Base-by-base conservation (phyloP, 2,329 filamentous ascomycete species). In the Didymella segeticola region DNA sequence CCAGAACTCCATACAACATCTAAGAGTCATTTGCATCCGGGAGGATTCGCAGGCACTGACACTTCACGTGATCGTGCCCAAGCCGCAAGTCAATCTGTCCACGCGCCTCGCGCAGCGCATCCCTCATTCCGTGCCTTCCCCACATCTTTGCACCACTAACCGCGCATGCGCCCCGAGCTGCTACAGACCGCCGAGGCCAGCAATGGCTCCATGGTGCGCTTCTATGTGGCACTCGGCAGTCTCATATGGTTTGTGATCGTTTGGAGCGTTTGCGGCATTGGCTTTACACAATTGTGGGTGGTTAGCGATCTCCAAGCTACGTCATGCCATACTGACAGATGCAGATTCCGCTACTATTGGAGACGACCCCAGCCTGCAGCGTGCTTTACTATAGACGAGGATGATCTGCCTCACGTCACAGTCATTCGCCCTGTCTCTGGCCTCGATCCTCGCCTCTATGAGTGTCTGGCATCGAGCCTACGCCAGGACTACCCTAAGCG, bases 341-440 rank as follows among this genome's bases (percentile, higher is more conserved):
- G 33, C 60, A 86, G 84, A 78, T 82, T 82, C 69, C 78, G 79
- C 48, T 77, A 84, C 64, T 86, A 82, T 65, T 80, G 79, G 20
- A 72, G 64, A 47, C 73, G 69, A 34, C 82, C 79, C 41, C 68
- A 67, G 37, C 75, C 70, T 37, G 78, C 82, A 17, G 60, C 69
- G 51, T 79, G 70, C 74, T 69, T 76, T 17, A 70, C 55, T 51
- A 58, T 75, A 14, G 64, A 74, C 7, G 60, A 65, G 47, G 59
- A 66, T 23, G 77, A 86, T 31, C 80, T 91, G 3, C 93, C 93
- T 14, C 87, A 91, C 77, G 83, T 99, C 66, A 98, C 95, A 26
- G 83, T 96, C 56, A 92, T 99, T 63, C 89, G 95, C 2, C 96
- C 95, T 0, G 88, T 96, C 61, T 98, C 97, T 77, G 95, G 93